phyloP scores from a whole-genome alignment of 2,329 filamentous ascomycete species.

The Leptosphaerulina australis region DNA sequence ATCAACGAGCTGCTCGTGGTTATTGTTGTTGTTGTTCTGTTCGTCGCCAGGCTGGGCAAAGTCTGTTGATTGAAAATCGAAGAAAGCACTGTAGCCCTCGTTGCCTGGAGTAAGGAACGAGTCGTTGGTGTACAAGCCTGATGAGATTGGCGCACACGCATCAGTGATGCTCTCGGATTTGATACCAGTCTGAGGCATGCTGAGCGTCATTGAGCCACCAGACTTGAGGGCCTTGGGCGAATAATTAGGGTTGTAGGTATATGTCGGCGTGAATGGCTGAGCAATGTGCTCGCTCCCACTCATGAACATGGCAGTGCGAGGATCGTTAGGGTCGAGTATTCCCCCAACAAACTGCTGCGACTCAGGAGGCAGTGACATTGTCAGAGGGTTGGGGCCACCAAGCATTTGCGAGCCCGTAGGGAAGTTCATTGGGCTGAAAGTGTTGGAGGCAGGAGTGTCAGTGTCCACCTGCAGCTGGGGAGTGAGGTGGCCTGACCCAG shows the following conservation, averaged over 20 bases:
- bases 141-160: constrained; percentile 28
- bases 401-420: constrained; percentile 38
- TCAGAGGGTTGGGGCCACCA: constrained; percentile 53
- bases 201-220: constrained; percentile 23
- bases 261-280: constrained; percentile 50
- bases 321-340: constrained; percentile 53
- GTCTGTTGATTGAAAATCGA: constrained; percentile 28
- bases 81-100: constrained; percentile 29
- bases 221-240: constrained; percentile 37
- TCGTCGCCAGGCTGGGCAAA: constrained; percentile 26
- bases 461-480: constrained; percentile 29
- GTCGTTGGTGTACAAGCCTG: constrained; percentile 29
- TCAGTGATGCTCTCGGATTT: constrained; percentile 30
- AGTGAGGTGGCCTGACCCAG: constrained; percentile 31
- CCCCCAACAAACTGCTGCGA: constrained; percentile 60
- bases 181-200: constrained; percentile 45
- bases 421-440: constrained; percentile 32
- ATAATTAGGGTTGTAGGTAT: constrained; percentile 55
- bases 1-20: constrained; percentile 25
- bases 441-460: constrained; percentile 28
- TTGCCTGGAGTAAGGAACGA: constrained; percentile 31
- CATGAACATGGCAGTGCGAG: constrained; percentile 55
- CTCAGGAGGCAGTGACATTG: constrained; percentile 58
- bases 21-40: constrained; percentile 18
- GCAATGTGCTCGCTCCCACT: constrained; percentile 50